These are phyloP conservation scores for Irpex sp. DNA, from an alignment of 1,284 basidiomycete species.

Conservation along the genomic window DNA sequence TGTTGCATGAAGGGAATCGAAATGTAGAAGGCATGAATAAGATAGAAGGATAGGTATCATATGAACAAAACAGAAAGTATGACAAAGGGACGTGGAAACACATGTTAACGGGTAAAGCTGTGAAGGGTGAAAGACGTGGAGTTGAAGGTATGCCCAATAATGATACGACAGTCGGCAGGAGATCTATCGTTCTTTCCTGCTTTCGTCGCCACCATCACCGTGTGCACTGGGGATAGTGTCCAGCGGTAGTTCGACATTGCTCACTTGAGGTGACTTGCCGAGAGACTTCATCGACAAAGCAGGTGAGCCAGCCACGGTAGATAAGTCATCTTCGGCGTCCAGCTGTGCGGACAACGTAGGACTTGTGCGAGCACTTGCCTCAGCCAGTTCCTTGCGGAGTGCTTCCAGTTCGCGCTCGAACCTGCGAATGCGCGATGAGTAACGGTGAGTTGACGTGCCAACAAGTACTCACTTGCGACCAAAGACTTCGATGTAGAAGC, in stretches of 20 bases:
- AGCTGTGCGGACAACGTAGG: constrained; percentile 36
- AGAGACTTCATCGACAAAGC: constrained; percentile 15
- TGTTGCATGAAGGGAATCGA: no score
- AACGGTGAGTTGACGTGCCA: background rate
- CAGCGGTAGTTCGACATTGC: constrained; percentile 20
- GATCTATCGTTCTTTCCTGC: constrained; percentile 14
- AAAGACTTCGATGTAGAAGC: constrained; percentile 93
- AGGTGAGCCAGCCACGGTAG: constrained; percentile 24
- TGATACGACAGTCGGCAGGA: background rate
- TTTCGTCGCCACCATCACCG: constrained; percentile 1
- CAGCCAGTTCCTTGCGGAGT: constrained; percentile 81
- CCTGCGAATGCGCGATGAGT: constrained; percentile 35
- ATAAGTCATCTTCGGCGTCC: constrained; percentile 24
- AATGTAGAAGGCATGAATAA: background rate
- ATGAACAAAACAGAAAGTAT: background rate
- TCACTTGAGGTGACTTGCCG: constrained; percentile 19
- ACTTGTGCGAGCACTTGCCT: constrained; percentile 46
- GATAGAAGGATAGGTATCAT: background rate
- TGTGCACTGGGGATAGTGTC: constrained; percentile 7
- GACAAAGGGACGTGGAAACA: background rate
- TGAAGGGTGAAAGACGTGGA: background rate
- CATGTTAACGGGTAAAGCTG: background rate
- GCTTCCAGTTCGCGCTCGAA: constrained; percentile 90
- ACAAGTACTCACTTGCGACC: constrained; percentile 75
- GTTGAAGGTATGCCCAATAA: background rate